Percentiles rank a stretch among this genome's conserved stretches.
phyloP scores from a whole-genome alignment of 305 asterid species.

The Coffea humblotiana region DNA sequence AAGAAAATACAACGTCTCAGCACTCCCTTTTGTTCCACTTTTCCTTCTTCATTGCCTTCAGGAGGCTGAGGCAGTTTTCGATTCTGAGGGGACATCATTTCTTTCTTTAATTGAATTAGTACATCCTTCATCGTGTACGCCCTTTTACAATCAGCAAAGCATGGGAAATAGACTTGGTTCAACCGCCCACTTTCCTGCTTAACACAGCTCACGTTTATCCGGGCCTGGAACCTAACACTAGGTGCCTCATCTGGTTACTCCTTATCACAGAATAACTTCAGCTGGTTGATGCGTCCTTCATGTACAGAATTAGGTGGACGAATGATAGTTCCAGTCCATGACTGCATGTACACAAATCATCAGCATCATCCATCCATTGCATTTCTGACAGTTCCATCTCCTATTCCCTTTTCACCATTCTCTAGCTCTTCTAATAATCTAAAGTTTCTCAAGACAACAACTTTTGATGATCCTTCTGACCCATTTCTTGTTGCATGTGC shows the following conservation, averaged over 20 bases:
- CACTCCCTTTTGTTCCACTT: constrained; percentile 76
- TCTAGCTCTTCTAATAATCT: constrained; percentile 86
- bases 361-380: constrained; percentile 89
- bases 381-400: constrained; percentile 94
- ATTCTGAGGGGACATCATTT: constrained; percentile 81
- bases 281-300: constrained; percentile 80
- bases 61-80: constrained; percentile 77
- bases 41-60: constrained; percentile 74
- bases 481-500: no score
- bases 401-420: constrained; percentile 90
- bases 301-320: constrained; percentile 89
- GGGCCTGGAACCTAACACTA: constrained; percentile 65
- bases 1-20: constrained; percentile 72
- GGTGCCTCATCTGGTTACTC: constrained; percentile 83
- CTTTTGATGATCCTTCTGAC: no score
- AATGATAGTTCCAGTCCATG: constrained; percentile 89
- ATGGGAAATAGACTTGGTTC: constrained; percentile 68
- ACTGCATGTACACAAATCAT: constrained; percentile 82
- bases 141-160: constrained; percentile 74
- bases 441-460: constrained; percentile 85
- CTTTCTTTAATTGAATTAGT: constrained; percentile 67
- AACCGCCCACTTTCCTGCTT: constrained; percentile 77
- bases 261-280: constrained; percentile 74
- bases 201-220: constrained; percentile 80
- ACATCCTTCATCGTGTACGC: constrained; percentile 85